These are phyloP conservation scores for Monilinia laxa DNA, from an alignment of 2,329 filamentous ascomycete genomes.

Conservation along the genomic window DNA sequence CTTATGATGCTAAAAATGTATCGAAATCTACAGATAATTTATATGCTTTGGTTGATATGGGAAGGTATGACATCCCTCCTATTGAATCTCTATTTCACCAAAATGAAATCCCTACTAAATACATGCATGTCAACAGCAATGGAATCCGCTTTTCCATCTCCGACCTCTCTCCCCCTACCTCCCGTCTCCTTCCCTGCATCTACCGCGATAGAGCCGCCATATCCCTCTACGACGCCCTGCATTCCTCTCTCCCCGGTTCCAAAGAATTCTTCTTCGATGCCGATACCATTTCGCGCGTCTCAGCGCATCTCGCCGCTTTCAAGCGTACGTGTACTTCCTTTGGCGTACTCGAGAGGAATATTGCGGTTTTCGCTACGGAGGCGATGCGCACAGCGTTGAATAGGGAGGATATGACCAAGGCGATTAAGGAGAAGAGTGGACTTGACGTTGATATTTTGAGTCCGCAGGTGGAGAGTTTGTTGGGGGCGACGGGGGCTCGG, in stretches of 20 bases:
- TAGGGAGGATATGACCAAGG: constrained; percentile 62
- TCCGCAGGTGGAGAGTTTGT: constrained; percentile 77
- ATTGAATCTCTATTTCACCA: neutral
- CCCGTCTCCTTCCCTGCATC: constrained; percentile 72
- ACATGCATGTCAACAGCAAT: constrained; percentile 57
- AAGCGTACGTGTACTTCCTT: constrained; percentile 68
- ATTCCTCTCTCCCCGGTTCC: constrained; percentile 46
- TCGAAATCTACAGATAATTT: constrained; percentile 29
- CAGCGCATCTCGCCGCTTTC: constrained; percentile 68
- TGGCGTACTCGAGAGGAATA: constrained; percentile 61
- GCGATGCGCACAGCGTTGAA: constrained; percentile 82
- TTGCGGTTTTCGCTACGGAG: constrained; percentile 81
- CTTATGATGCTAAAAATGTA: constrained; percentile 25
- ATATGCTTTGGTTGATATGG: constrained; percentile 42
- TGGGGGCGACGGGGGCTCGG: constrained; percentile 80
- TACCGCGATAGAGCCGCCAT: constrained; percentile 78
- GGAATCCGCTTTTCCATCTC: constrained; percentile 92
- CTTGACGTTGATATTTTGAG: constrained; percentile 71
- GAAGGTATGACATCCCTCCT: constrained; percentile 36
- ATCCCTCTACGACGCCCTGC: constrained; percentile 82
- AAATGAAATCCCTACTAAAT: neutral
- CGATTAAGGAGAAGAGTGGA: constrained; percentile 63
- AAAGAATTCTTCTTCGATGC: constrained; percentile 46
- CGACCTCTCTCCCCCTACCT: constrained; percentile 67
- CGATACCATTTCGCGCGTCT: constrained; percentile 63